Percentiles rank a stretch among this genome's conserved stretches.
Conservation (phyloP, 495 filamentous ascomycete species). For the Neurospora sp. region DNA sequence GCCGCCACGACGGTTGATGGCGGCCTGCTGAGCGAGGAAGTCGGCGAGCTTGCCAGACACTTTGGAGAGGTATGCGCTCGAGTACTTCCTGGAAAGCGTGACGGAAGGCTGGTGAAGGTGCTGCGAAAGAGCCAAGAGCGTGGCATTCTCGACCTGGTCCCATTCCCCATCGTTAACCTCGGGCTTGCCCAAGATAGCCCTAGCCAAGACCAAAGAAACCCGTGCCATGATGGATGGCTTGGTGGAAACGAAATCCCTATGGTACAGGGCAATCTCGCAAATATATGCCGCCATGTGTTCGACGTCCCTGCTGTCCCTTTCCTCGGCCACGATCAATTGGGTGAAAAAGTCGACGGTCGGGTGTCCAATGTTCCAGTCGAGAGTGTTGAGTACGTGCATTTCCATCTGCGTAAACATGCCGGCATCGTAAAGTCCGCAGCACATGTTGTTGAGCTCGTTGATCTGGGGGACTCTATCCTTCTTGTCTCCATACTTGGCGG, state of each 20-base stretch:
- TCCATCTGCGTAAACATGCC: conserved; percentile 99
- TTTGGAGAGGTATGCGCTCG: conserved; percentile 64
- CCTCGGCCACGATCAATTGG: conserved; percentile 56
- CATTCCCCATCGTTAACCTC: conserved; percentile 67
- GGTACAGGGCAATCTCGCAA: conserved; percentile 86
- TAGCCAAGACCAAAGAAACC: conserved; percentile 72
- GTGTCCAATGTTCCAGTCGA: conserved; percentile 92
- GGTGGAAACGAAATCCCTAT: conserved; percentile 88
- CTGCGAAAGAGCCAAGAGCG: conserved; percentile 74
- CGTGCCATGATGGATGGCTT: conserved; percentile 84
- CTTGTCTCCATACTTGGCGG: conserved; percentile 96
- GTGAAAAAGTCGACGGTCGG: conserved; percentile 91
- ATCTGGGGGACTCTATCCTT: conserved; percentile 96
- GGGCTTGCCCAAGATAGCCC: conserved; percentile 73
- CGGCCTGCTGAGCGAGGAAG: conserved; percentile 77
- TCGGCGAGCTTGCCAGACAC: conserved; percentile 74
- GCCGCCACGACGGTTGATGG: conserved; percentile 47
- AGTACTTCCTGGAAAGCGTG: conserved; percentile 81
- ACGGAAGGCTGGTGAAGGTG: conserved; percentile 78
- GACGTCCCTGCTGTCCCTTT: conserved; percentile 73
- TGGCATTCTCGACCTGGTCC: conserved; percentile 71
- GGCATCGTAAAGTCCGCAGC: conserved; percentile 94
- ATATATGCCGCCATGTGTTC: conserved; percentile 94
- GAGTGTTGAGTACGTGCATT: conserved; percentile 97
- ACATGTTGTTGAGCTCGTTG: conserved; percentile 95